A percentile compares a stretch with the other conserved stretches of the same genome.
These are phyloP conservation scores for Fusarium coicis DNA, from an alignment of 2,329 filamentous ascomycete genomes.

Conservation along the genomic window DNA sequence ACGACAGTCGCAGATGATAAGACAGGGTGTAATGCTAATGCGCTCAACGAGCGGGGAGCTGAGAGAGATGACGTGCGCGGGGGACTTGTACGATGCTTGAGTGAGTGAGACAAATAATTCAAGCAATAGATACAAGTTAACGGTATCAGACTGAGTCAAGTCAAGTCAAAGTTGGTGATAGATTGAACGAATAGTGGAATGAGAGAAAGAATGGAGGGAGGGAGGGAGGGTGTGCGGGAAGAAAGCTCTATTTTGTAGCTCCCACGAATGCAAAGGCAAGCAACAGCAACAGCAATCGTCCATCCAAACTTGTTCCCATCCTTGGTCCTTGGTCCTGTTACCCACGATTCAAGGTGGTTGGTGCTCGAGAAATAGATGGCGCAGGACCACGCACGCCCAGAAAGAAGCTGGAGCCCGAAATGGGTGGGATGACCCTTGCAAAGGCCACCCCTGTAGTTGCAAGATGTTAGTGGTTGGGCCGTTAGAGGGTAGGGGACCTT, in stretches of 20 bases:
- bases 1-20: not conserved
- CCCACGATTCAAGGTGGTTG: slow-evolving; percentile 26
- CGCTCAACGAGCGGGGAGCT: slow-evolving; percentile 1
- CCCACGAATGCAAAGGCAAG: not conserved
- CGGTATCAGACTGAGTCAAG: not conserved
- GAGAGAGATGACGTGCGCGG: slow-evolving; percentile 5
- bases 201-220: not conserved
- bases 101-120: not conserved
- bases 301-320: slow-evolving; percentile 16
- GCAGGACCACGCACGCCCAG: slow-evolving; percentile 29
- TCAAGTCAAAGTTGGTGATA: not conserved
- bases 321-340: slow-evolving; percentile 5
- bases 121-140: not conserved
- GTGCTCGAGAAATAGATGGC: slow-evolving; percentile 35
- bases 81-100: slow-evolving; percentile 14
- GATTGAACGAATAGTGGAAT: not conserved
- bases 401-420: not conserved
- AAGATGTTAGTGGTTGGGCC: slow-evolving; percentile 32
- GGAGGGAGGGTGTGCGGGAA: slow-evolving; percentile 27
- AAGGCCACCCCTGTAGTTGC: slow-evolving; percentile 16
- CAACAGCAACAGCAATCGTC: not conserved
- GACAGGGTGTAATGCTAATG: not conserved
- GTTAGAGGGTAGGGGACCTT: not conserved
- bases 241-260: slow-evolving; percentile 28
- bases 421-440: slow-evolving; percentile 28